phyloP scores from a whole-genome alignment of 2,329 filamentous ascomycete genomes.

The Clonostachys byssicola region DNA sequence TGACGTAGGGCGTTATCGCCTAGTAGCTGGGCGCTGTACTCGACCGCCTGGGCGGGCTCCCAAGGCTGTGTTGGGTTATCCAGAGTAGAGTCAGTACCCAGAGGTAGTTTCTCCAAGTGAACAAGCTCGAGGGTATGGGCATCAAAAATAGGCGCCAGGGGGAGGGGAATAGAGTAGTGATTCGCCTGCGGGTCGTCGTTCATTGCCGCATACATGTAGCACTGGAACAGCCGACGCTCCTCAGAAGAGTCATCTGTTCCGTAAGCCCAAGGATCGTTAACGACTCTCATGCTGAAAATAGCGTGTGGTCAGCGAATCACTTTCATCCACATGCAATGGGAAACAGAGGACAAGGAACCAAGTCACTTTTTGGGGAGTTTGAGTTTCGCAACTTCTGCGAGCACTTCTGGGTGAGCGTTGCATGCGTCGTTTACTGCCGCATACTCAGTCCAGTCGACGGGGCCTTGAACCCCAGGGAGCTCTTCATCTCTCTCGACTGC shows the following conservation, averaged over 20 bases:
- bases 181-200: constrained; percentile 7
- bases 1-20: constrained; percentile 22
- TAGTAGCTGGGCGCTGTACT: constrained; percentile 4
- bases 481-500: neutral
- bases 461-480: neutral
- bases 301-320: too few relatives aligned
- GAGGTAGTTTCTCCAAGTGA: neutral
- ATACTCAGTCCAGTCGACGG: constrained; percentile 2
- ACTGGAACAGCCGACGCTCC: constrained; percentile 5
- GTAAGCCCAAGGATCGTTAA: neutral
- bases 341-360: too few relatives aligned
- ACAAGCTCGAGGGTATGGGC: constrained; percentile 7
- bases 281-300: neutral
- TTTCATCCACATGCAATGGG: too few relatives aligned
- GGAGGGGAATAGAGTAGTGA: constrained; percentile 8
- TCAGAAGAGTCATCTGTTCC: neutral
- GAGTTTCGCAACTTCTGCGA: constrained; percentile 8
- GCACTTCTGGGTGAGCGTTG: constrained; percentile 4
- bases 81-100: neutral
- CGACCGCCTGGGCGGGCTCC: neutral
- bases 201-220: constrained; percentile 9
- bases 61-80: neutral
- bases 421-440: neutral
- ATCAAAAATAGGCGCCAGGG: constrained; percentile 9
- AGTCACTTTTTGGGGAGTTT: constrained; percentile 4